Conservation (phyloP, 768 basidiomycete genomes). For the Tricholoma sp. region DNA sequence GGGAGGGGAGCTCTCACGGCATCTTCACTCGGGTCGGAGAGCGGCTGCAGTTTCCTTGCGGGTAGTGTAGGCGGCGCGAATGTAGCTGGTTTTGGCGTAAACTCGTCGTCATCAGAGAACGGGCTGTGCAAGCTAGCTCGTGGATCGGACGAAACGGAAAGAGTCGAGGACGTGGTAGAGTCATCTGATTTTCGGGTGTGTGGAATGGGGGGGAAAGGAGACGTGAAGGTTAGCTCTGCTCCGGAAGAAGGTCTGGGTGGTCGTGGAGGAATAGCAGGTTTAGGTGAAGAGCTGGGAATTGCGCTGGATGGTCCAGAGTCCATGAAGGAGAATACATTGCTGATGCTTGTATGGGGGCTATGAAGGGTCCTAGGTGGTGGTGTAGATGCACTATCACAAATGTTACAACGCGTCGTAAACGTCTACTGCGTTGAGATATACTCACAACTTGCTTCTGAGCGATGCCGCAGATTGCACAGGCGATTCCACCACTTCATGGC, state of each 20-base stretch:
- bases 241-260: not conserved
- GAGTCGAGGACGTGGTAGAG: not conserved
- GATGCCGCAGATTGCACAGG: slow-evolving; percentile 33
- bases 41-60: too few relatives aligned
- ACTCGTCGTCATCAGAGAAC: too few relatives aligned
- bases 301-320: not conserved
- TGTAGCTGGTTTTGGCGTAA: too few relatives aligned
- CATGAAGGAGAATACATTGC: slow-evolving; percentile 4
- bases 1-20: too few relatives aligned
- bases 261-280: slow-evolving; percentile 2
- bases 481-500: slow-evolving; percentile 11
- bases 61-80: too few relatives aligned
- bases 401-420: too few relatives aligned
- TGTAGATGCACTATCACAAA: slow-evolving; percentile 8
- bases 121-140: too few relatives aligned
- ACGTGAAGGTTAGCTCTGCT: too few relatives aligned
- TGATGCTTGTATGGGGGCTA: not conserved
- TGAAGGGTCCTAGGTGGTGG: slow-evolving; percentile 7
- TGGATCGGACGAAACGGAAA: too few relatives aligned
- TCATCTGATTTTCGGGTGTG: slow-evolving; percentile 12
- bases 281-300: slow-evolving; percentile 15
- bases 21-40: too few relatives aligned
- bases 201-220: too few relatives aligned
- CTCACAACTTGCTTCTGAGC: slow-evolving; percentile 46
- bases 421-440: too few relatives aligned